Evolutionary conservation across 2,329 filamentous ascomycete genomes (phyloP).

Genomic region (Colletotrichum plurivorum): DNA sequence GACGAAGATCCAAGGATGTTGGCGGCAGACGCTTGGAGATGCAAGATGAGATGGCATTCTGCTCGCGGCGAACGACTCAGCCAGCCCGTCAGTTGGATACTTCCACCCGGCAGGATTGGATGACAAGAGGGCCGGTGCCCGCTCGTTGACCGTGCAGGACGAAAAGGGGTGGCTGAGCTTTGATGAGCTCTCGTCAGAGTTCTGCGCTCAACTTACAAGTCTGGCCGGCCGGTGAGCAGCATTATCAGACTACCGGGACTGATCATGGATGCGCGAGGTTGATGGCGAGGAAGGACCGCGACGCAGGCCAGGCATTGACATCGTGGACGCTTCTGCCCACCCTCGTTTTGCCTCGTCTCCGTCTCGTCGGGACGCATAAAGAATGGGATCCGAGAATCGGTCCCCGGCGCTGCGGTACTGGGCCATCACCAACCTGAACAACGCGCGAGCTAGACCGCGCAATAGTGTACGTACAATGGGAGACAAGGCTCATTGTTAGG

Average conservation of each 20-base stretch:
- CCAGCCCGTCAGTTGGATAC: slow-evolving; percentile 2
- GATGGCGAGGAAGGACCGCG: too few relatives aligned
- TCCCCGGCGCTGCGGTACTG: slow-evolving; percentile 4
- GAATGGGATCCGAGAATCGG: slow-evolving; percentile 18
- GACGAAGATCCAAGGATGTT: slow-evolving; percentile 34
- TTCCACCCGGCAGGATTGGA: slow-evolving; percentile 25
- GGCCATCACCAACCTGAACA: neutral
- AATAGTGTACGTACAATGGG: too few relatives aligned
- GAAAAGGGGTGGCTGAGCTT: slow-evolving; percentile 35
- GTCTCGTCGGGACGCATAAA: slow-evolving; percentile 8
- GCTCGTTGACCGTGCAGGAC: slow-evolving; percentile 29
- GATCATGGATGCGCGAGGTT: too few relatives aligned
- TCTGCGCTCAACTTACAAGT: slow-evolving; percentile 15
- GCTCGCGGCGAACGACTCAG: slow-evolving; percentile 28
- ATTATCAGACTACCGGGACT: too few relatives aligned
- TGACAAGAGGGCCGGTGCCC: slow-evolving; percentile 33
- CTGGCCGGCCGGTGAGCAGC: neutral
- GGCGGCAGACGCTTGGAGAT: slow-evolving; percentile 34
- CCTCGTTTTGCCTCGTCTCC: neutral
- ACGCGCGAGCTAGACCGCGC: too few relatives aligned
- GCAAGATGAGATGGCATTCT: slow-evolving; percentile 40
- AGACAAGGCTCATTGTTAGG: neutral
- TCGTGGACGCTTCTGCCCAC: neutral
- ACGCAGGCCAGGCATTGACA: too few relatives aligned
- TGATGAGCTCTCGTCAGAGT: slow-evolving; percentile 22